Conservation (phyloP, 2,329 filamentous ascomycete genomes). For the Phialophora expanda region DNA sequence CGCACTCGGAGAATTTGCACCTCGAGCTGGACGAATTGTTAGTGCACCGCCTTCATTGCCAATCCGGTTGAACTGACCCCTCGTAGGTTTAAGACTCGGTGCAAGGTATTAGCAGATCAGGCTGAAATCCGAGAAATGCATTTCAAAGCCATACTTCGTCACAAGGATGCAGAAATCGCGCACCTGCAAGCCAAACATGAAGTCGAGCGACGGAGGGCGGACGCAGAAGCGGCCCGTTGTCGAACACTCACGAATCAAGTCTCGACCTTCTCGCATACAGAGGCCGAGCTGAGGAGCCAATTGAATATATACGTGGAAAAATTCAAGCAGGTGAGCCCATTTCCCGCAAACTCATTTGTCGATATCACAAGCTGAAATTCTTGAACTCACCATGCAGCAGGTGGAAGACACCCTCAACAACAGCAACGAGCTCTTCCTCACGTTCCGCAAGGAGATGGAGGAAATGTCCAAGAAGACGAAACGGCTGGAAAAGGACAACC, state of each 20-base stretch:
- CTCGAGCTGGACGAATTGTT: slow-evolving; percentile 90
- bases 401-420: slow-evolving; percentile 99
- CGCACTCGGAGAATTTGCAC: slow-evolving; percentile 78
- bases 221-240: slow-evolving; percentile 77
- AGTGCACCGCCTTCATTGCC: slow-evolving; percentile 44
- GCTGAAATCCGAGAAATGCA: slow-evolving; percentile 95
- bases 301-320: slow-evolving; percentile 99
- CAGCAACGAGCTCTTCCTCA: slow-evolving; percentile 95
- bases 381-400: slow-evolving; percentile 58
- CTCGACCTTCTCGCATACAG: slow-evolving; percentile 93
- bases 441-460: slow-evolving; percentile 98
- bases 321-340: slow-evolving; percentile 87
- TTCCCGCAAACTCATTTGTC: slow-evolving; percentile 39
- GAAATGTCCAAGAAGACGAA: slow-evolving; percentile 99
- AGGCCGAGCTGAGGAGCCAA: slow-evolving; percentile 89
- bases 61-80: slow-evolving; percentile 20
- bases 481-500: slow-evolving; percentile 93
- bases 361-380: slow-evolving; percentile 36
- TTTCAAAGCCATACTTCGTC: slow-evolving; percentile 87
- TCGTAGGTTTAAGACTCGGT: slow-evolving; percentile 70
- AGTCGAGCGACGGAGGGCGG: slow-evolving; percentile 84
- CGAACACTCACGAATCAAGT: slow-evolving; percentile 89
- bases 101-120: slow-evolving; percentile 94
- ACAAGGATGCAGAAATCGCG: slow-evolving; percentile 94
- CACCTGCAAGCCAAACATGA: slow-evolving; percentile 88